phyloP scores from a whole-genome alignment of 768 basidiomycete genomes.

The Omphalotus guepiniiformis region DNA sequence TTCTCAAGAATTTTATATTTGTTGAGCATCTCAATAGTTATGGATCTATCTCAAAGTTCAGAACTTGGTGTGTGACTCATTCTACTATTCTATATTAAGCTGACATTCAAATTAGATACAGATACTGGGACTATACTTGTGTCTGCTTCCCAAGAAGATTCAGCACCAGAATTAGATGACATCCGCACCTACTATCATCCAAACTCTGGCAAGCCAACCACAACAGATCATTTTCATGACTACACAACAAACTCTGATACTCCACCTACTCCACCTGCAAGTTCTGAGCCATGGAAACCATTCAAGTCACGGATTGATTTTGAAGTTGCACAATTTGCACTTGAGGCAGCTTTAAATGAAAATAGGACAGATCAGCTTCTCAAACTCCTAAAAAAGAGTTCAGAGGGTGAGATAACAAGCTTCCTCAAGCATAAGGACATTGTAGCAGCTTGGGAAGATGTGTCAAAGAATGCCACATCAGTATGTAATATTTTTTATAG shows the following conservation, averaged over 20 bases:
- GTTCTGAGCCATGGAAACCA: slow-evolving; percentile 21
- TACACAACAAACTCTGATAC: slow-evolving; percentile 1
- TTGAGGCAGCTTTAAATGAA: slow-evolving; percentile 17
- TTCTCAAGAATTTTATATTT: no score
- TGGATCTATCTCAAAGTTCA: no score
- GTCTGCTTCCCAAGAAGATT: no score
- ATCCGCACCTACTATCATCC: slow-evolving; percentile 25
- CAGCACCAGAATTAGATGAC: no score
- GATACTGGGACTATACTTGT: no score
- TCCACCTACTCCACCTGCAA: not conserved
- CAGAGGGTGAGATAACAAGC: slow-evolving; percentile 6
- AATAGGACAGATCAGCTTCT: slow-evolving; percentile 16
- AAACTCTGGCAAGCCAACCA: slow-evolving; percentile 7
- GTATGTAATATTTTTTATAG: not conserved
- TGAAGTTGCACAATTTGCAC: slow-evolving; percentile 22
- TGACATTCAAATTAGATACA: no score
- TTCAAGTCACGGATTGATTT: slow-evolving; percentile 23
- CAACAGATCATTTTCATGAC: slow-evolving; percentile 14
- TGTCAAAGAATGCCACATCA: not conserved
- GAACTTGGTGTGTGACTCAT: no score
- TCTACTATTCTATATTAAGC: no score
- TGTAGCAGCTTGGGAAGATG: slow-evolving; percentile 9
- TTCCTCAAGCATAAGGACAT: slow-evolving; percentile 12
- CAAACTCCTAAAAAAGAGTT: slow-evolving; percentile 11
- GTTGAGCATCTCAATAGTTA: no score